These are phyloP conservation scores for Aspergillus japonicus DNA, from an alignment of 2,329 filamentous ascomycete species.

Conservation along the genomic window DNA sequence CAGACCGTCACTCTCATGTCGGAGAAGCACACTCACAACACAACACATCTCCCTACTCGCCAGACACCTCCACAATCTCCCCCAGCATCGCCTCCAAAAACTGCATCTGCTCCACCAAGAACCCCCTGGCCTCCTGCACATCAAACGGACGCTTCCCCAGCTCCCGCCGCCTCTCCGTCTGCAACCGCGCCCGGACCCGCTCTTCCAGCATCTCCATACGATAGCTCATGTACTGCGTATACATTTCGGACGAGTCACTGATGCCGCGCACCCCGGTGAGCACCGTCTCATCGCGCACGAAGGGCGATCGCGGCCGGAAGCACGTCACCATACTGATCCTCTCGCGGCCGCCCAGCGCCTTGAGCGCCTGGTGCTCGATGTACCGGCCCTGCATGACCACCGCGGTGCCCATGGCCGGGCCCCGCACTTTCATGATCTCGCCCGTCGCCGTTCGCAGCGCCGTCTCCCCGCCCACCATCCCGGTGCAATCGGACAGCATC, in stretches of 20 bases:
- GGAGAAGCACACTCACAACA: too few species aligned
- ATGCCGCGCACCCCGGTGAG: constrained; percentile 57
- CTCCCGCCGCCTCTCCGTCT: constrained; percentile 10
- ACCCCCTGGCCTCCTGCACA: too few species aligned
- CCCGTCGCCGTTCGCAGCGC: constrained; percentile 44
- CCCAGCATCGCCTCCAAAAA: too few species aligned
- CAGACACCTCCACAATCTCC: too few species aligned
- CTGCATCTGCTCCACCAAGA: too few species aligned
- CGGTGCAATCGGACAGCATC: constrained; percentile 62
- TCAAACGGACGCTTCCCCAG: too few species aligned
- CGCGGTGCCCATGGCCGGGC: constrained; percentile 50
- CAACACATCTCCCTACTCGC: too few species aligned
- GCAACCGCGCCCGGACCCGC: constrained; percentile 28
- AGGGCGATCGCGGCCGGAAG: constrained; percentile 56
- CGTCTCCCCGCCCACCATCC: constrained; percentile 65
- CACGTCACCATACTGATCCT: constrained; percentile 64
- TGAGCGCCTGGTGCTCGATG: constrained; percentile 61
- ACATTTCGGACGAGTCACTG: constrained; percentile 54
- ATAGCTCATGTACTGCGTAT: constrained; percentile 59
- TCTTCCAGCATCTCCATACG: constrained; percentile 60
- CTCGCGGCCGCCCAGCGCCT: constrained; percentile 56
- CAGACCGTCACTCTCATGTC: too few species aligned
- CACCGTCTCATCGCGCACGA: constrained; percentile 56
- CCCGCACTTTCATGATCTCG: constrained; percentile 34
- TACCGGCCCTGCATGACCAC: constrained; percentile 65